These are phyloP conservation scores for Prunus campanulata DNA, from an alignment of 306 rosid genomes.

Conservation along the genomic window DNA sequence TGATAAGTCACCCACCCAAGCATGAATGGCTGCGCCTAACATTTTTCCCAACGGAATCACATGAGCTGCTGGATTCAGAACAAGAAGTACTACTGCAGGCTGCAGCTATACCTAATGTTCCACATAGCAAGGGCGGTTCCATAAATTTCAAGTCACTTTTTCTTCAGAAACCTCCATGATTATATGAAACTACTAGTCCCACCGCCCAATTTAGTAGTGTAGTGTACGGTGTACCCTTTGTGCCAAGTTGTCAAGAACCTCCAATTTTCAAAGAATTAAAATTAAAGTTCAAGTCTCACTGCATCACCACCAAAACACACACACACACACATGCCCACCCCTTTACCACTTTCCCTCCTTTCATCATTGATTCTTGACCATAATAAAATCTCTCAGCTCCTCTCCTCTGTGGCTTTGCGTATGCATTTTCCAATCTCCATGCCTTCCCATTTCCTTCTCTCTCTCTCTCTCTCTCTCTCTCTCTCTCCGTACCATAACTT, in stretches of 20 bases:
- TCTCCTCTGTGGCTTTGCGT: slow-evolving; percentile 28
- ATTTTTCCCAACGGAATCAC: too few relatives aligned
- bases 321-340: background rate
- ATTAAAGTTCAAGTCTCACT: background rate
- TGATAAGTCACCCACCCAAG: too few relatives aligned
- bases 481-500: slow-evolving; percentile 21
- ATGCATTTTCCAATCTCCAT: slow-evolving; percentile 38
- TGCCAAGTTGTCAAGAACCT: background rate
- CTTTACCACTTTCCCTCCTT: background rate
- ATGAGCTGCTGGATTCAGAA: too few relatives aligned
- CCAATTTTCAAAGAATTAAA: background rate
- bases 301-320: background rate
- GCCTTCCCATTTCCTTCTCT: slow-evolving; percentile 2
- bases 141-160: background rate
- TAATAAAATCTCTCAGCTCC: background rate
- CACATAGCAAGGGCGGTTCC: background rate
- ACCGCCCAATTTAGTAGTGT: background rate
- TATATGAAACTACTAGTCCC: background rate
- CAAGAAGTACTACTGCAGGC: background rate
- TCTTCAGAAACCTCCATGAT: background rate
- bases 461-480: background rate
- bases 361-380: slow-evolving; percentile 1
- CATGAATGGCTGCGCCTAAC: too few relatives aligned
- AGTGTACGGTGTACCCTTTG: background rate
- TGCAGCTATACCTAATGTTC: background rate